These are phyloP conservation scores for Akanthomyces uredinophilus DNA, from an alignment of 2,329 filamentous ascomycete species.

Conservation along the genomic window DNA sequence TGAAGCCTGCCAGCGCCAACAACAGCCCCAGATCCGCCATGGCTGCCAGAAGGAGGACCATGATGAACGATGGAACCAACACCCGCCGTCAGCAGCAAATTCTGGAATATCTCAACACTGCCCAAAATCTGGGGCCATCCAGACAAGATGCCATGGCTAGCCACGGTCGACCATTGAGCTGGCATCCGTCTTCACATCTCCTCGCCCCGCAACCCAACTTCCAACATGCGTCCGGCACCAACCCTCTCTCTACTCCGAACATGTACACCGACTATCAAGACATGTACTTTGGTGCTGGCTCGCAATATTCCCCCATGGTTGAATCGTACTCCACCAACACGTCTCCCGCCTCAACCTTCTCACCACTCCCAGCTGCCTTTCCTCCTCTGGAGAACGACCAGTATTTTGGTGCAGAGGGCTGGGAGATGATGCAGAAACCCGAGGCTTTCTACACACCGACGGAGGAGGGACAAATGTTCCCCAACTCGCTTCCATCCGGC, in stretches of 20 bases:
- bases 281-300: constrained; percentile 32
- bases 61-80: constrained; percentile 46
- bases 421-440: constrained; percentile 30
- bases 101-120: constrained; percentile 35
- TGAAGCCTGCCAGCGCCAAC: constrained; percentile 62
- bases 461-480: constrained; percentile 24
- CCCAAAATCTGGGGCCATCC: constrained; percentile 19
- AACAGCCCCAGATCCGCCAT: constrained; percentile 58
- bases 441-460: constrained; percentile 24
- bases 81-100: constrained; percentile 43
- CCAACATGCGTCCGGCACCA: constrained; percentile 25
- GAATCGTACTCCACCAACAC: constrained; percentile 53
- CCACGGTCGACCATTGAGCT: constrained; percentile 61
- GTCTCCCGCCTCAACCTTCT: constrained; percentile 51
- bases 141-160: constrained; percentile 18
- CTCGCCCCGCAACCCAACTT: constrained; percentile 31
- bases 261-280: constrained; percentile 38
- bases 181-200: constrained; percentile 60
- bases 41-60: constrained; percentile 49
- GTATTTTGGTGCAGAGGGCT: constrained; percentile 36
- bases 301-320: constrained; percentile 47
- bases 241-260: constrained; percentile 33
- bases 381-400: constrained; percentile 32
- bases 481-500: constrained; percentile 19
- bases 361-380: constrained; percentile 47